Percentiles rank a stretch among this genome's conserved stretches.
Conservation (phyloP, 2,329 filamentous ascomycete species). For the Apiospora malaysiana region DNA sequence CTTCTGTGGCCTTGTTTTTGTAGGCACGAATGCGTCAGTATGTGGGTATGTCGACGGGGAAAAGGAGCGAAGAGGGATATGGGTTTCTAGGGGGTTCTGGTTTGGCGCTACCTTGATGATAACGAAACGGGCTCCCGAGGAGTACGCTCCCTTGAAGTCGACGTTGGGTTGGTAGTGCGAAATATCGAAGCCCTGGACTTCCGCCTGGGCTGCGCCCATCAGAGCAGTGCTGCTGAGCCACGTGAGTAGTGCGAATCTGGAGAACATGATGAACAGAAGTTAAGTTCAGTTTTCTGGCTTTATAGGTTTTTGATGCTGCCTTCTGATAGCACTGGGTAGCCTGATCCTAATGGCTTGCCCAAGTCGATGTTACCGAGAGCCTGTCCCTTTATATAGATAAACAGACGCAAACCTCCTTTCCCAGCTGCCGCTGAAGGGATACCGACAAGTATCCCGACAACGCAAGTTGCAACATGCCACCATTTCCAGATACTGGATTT, state of each 20-base stretch:
- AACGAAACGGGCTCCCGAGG: slow-evolving; percentile 48
- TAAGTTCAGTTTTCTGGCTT: background rate
- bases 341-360: background rate
- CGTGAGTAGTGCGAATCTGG: slow-evolving; percentile 5
- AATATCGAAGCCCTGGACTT: slow-evolving; percentile 49
- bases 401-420: no score
- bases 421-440: background rate
- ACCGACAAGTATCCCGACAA: background rate
- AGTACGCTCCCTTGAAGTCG: slow-evolving; percentile 45
- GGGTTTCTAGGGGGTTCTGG: background rate
- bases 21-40: slow-evolving; percentile 11
- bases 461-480: no score
- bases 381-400: background rate
- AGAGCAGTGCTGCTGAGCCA: slow-evolving; percentile 20
- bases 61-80: background rate
- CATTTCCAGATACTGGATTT: background rate
- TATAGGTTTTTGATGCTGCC: background rate
- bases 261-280: background rate
- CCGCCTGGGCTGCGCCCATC: slow-evolving; percentile 33
- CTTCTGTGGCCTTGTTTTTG: slow-evolving; percentile 53
- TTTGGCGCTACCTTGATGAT: slow-evolving; percentile 48
- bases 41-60: background rate
- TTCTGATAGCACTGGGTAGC: background rate
- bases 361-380: background rate
- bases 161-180: slow-evolving; percentile 47